Base-by-base conservation (phyloP, 192 early-diverging fungal genomes). In the Podila verticillata region DNA sequence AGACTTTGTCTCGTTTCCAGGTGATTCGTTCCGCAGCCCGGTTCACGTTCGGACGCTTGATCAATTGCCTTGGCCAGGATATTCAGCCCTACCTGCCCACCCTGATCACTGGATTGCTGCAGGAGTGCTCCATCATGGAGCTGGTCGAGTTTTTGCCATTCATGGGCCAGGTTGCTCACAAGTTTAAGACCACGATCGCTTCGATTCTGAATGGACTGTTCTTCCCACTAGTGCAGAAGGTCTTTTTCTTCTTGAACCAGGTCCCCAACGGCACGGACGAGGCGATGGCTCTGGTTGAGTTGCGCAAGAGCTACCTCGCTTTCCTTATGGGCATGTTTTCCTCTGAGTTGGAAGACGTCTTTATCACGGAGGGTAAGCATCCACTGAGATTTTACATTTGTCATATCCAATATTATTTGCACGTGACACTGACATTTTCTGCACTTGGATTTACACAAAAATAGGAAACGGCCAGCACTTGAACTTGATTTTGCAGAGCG, bases 181-280 rank as follows among this genome's bases (percentile, higher is more conserved):
- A 97, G 82, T 97, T 95, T 85, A 95, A 96, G 87, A 91, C 92
- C 60, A 84, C 86, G 58, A 90, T 94, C 60, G 82, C 86, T 63
- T 85, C 88, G 29, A 89, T 93, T 57, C 67, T 95, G 73, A 87
- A 93, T 82, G 91, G 94, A 66, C 80, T 98, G 32, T 78, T 96
- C 61, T 82, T 91, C 30, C 95, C 96, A 2, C 83, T 97, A 26
- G 84, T 95, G 5, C 91, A 92, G 64, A 92, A 92, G 57, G 93
- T 96, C 30, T 96, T 95, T 71, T 86, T 85, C 47, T 95, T 95
- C 66, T 85, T 97, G 48, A 93, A 95, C 73, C 92, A 94, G 79
- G 86, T 91, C 2, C 89, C 95, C 2, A 82, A 90, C 24, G 97
- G 97, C 8, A 96, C 95, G 1, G 97, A 99, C 72, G 96, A 97